These are phyloP conservation scores for Acanthamoeba castellanii DNA, from an alignment of 208 protist species.

Conservation along the genomic window DNA sequence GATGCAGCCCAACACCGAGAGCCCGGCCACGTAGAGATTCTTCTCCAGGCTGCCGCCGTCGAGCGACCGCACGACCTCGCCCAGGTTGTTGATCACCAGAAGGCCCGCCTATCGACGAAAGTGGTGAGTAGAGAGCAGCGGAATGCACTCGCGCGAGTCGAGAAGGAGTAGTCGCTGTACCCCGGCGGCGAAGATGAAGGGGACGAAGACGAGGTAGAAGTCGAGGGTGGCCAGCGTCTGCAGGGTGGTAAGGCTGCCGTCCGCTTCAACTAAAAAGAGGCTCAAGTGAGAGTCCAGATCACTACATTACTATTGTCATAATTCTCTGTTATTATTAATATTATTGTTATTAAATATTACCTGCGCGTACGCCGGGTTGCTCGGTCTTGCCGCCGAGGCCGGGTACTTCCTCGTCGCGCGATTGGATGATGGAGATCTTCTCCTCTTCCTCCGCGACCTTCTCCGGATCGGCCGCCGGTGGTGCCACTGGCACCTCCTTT, in stretches of 20 bases:
- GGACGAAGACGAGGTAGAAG: conserved; percentile 51
- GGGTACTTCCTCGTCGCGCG: neutral
- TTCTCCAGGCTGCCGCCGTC: conserved; percentile 7
- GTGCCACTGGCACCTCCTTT: neutral
- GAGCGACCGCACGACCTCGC: conserved; percentile 34
- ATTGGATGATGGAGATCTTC: conserved; percentile 21
- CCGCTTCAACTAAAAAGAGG: neutral
- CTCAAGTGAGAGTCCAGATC: no score
- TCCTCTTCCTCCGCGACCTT: neutral
- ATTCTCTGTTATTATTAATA: no score
- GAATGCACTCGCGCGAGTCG: neutral
- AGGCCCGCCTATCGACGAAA: neutral
- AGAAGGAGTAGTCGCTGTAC: neutral
- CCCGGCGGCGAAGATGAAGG: conserved; percentile 62
- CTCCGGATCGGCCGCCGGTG: neutral
- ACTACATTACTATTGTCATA: neutral
- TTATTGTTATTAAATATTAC: neutral
- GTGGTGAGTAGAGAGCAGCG: neutral
- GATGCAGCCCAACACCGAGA: conserved; percentile 3
- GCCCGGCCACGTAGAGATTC: conserved; percentile 38
- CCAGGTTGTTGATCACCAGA: conserved; percentile 59
- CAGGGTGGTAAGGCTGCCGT: conserved; percentile 2
- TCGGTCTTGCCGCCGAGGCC: neutral
- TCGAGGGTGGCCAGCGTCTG: conserved; percentile 23
- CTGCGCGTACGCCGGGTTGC: neutral